Evolutionary conservation across 2,329 filamentous ascomycete genomes (phyloP).

Genomic region (Alternaria ethzedia): DNA sequence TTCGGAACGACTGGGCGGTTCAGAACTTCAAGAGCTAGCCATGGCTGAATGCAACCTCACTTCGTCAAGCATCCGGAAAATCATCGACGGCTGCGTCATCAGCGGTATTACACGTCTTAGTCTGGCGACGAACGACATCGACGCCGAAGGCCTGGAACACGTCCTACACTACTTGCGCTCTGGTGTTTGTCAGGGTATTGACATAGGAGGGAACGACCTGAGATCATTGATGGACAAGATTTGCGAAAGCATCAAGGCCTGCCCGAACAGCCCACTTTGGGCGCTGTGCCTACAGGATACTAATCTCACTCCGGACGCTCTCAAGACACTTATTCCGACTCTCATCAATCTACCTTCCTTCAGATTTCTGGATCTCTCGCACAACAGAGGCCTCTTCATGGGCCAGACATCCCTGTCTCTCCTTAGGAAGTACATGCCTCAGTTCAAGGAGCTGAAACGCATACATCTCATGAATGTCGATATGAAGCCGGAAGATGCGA

Average conservation of each 20-base stretch:
- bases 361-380: constrained; percentile 89
- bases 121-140: constrained; percentile 81
- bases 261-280: constrained; percentile 65
- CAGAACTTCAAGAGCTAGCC: constrained; percentile 80
- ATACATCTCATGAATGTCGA: constrained; percentile 86
- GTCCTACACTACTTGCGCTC: constrained; percentile 77
- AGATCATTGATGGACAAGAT: constrained; percentile 54
- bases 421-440: constrained; percentile 83
- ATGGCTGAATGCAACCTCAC: constrained; percentile 79
- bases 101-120: constrained; percentile 81
- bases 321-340: constrained; percentile 77
- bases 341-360: constrained; percentile 74
- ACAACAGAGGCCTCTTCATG: constrained; percentile 82
- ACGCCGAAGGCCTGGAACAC: constrained; percentile 74
- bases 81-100: constrained; percentile 83
- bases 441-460: constrained; percentile 77
- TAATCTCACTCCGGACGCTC: constrained; percentile 73
- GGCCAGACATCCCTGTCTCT: constrained; percentile 76
- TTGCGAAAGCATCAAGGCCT: constrained; percentile 61
- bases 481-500: constrained; percentile 85
- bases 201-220: constrained; percentile 84
- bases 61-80: constrained; percentile 71
- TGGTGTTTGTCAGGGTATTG: constrained; percentile 83
- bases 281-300: constrained; percentile 87
- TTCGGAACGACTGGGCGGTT: constrained; percentile 75